A percentile compares a stretch with the other conserved stretches of the same genome.
These are phyloP conservation scores for Letharia lupina DNA, from an alignment of 495 filamentous ascomycete species.

Conservation along the genomic window DNA sequence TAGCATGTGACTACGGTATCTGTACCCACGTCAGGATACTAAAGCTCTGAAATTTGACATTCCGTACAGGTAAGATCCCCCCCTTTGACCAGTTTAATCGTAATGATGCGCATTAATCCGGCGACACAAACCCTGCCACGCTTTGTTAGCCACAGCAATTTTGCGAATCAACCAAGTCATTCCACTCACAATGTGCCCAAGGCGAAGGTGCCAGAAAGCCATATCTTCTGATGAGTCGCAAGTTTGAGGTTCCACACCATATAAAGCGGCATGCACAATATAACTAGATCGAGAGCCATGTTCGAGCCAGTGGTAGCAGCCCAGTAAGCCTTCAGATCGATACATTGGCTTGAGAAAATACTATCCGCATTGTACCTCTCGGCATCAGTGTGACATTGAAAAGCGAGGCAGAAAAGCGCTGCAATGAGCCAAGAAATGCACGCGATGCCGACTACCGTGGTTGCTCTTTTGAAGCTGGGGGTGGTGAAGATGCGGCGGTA, in stretches of 20 bases:
- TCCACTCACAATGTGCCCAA: slow-evolving; percentile 29
- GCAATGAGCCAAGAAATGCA: slow-evolving; percentile 12
- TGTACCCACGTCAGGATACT: neutral
- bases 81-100: neutral
- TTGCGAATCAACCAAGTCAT: neutral
- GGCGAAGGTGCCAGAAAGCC: slow-evolving; percentile 28
- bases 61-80: slow-evolving; percentile 10
- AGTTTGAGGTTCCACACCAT: slow-evolving; percentile 26
- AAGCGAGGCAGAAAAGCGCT: slow-evolving; percentile 6
- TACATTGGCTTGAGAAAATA: slow-evolving; percentile 21
- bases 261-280: slow-evolving; percentile 28
- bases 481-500: slow-evolving; percentile 23
- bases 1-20: slow-evolving; percentile 2
- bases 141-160: neutral
- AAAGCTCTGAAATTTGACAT: neutral
- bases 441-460: slow-evolving; percentile 1
- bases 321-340: slow-evolving; percentile 29
- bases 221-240: slow-evolving; percentile 25
- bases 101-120: slow-evolving; percentile 14
- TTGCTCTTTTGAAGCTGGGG: neutral
- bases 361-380: slow-evolving; percentile 4
- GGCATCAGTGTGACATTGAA: slow-evolving; percentile 11
- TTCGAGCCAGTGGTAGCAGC: slow-evolving; percentile 25
- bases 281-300: slow-evolving; percentile 27
- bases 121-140: slow-evolving; percentile 10